Evolutionary conservation across 2,329 filamentous ascomycete genomes (phyloP).

Genomic region (Hypoxylon sp.): DNA sequence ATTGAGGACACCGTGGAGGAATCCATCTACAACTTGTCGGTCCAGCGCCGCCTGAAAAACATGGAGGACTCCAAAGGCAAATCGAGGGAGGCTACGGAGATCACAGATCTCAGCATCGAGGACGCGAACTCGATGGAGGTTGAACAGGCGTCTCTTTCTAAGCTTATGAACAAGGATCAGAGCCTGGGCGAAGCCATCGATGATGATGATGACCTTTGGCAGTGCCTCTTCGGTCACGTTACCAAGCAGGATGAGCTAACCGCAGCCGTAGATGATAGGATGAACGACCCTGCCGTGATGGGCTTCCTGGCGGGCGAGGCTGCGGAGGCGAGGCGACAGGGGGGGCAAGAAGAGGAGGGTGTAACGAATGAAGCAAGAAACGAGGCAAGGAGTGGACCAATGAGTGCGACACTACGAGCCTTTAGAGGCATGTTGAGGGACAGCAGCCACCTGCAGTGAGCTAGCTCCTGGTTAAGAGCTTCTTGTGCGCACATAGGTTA

Average conservation of each 20-base stretch:
- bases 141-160: conserved; percentile 77
- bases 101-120: conserved; percentile 76
- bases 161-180: conserved; percentile 77
- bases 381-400: too few relatives aligned
- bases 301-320: conserved; percentile 62
- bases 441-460: not conserved
- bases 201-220: conserved; percentile 86
- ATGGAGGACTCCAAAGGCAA: conserved; percentile 66
- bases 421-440: not conserved
- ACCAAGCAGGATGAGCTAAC: conserved; percentile 50
- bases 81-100: conserved; percentile 58
- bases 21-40: conserved; percentile 89
- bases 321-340: conserved; percentile 54
- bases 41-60: conserved; percentile 81
- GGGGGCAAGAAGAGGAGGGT: not conserved
- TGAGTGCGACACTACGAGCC: not conserved
- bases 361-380: not conserved
- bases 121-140: conserved; percentile 87
- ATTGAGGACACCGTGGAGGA: conserved; percentile 93
- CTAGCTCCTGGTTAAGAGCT: not conserved
- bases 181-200: conserved; percentile 84
- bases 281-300: conserved; percentile 48
- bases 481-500: not conserved
- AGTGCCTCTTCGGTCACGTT: conserved; percentile 82
- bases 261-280: conserved; percentile 41